phyloP scores from a whole-genome alignment of 495 filamentous ascomycete genomes.

The Letharia lupina region DNA sequence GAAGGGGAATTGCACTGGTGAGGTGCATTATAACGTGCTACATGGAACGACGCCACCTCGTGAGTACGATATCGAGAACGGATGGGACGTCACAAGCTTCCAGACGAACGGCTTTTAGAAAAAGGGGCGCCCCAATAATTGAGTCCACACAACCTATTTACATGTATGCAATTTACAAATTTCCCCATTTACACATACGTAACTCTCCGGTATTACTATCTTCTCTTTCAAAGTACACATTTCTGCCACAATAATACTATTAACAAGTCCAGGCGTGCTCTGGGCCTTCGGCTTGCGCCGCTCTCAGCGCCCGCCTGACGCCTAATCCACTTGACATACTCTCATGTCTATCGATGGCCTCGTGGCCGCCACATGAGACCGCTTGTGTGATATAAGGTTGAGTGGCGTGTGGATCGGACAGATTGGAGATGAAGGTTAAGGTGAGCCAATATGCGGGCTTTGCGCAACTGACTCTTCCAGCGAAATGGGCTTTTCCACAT shows the following conservation, averaged over 20 bases:
- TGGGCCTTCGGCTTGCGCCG: neutral
- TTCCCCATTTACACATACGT: neutral
- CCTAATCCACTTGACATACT: neutral
- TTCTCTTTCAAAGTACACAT: neutral
- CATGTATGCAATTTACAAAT: neutral
- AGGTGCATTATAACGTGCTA: constrained; percentile 31
- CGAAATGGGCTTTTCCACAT: neutral
- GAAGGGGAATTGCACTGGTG: constrained; percentile 19
- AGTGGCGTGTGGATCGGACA: neutral
- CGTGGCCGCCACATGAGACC: neutral
- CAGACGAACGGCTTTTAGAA: constrained; percentile 14
- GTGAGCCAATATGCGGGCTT: neutral
- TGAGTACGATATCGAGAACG: constrained; percentile 29
- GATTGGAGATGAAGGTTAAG: neutral
- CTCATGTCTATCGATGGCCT: neutral
- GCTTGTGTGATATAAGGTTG: neutral
- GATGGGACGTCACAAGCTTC: constrained; percentile 30
- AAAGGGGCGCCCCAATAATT: neutral
- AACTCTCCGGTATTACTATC: neutral
- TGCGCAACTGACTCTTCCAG: neutral
- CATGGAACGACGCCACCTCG: constrained; percentile 28
- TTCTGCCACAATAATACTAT: neutral
- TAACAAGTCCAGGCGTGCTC: neutral
- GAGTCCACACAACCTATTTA: neutral
- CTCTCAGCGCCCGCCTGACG: neutral